phyloP scores from a whole-genome alignment of 1,284 basidiomycete species.

The Puccinia hordei region DNA sequence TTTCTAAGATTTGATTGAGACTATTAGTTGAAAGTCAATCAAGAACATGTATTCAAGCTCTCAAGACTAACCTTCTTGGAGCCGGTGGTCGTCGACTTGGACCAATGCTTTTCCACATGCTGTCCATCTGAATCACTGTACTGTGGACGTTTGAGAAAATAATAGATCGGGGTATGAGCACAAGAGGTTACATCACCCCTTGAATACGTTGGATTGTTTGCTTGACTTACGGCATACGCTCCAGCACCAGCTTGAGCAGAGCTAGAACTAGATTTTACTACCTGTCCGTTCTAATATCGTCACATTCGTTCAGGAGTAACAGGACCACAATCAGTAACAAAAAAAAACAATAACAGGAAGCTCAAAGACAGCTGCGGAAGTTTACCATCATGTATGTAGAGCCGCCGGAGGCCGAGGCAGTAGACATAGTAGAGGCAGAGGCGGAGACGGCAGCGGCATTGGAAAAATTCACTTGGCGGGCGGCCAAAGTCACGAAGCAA shows the following conservation, averaged over 20 bases:
- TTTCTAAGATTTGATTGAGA: neutral
- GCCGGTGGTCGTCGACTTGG: neutral
- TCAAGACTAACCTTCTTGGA: constrained; percentile 20
- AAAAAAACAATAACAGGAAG: neutral
- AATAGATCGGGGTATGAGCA: neutral
- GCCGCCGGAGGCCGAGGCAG: constrained; percentile 11
- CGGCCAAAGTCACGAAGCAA: constrained; percentile 26
- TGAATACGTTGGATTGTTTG: neutral
- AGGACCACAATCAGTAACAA: neutral
- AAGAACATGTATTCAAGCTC: neutral
- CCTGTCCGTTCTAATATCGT: constrained; percentile 9
- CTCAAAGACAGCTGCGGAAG: neutral
- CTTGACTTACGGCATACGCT: constrained; percentile 28
- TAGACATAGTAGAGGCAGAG: neutral
- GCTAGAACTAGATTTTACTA: constrained; percentile 20
- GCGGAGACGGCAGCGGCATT: constrained; percentile 14
- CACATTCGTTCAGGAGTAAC: neutral
- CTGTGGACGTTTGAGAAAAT: neutral
- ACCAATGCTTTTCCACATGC: constrained; percentile 24
- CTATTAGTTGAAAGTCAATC: neutral
- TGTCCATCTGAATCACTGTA: constrained; percentile 26
- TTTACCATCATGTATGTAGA: constrained; percentile 18
- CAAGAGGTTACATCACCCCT: neutral
- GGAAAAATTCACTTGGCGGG: constrained; percentile 11
- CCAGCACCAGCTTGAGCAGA: constrained; percentile 23